Base-by-base conservation (phyloP, 2,329 filamentous ascomycete species). In the Bipolaris victoriae region DNA sequence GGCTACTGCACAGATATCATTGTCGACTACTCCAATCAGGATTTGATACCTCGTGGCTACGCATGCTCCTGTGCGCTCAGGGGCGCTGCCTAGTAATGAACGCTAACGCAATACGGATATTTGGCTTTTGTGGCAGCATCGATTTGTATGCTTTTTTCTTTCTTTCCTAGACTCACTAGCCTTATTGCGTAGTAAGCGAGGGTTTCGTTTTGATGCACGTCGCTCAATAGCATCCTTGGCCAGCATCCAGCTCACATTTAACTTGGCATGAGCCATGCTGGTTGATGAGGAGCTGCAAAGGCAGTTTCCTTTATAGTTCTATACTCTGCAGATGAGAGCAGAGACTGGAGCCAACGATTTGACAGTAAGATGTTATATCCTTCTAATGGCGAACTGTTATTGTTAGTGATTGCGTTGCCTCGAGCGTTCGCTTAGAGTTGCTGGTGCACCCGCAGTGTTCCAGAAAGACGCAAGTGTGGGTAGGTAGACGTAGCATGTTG, bases 101-200 rank as follows among this genome's bases (percentile, higher is more conserved):
- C 47, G n/a, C 57, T 60, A 57, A 48, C 51, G 43, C n/a, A 10
- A 41, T 51, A 18, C 9, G 43, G 51, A 48, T 15, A 43, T 20
- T 43, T 39, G 24, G 40, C 10, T 44, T 39, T 57, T 31, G 24
- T 48, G 51, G 39, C 47, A 45, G 48, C 52, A 52, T 62, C 45
- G 51, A 50, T 58, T 52, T 52, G n/a, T 45, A 29, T 49, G 57
- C 53, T 49, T 31, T 47, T 53, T 46, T 13, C 7, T 6, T n/a
- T 16, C 4, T 45, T 16, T 24, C 9, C 15, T n/a, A 15, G 18
- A 33, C 24, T 49, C 22, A 26, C 10, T 7, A 31, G 10, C 31
- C 29, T 40, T 33, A 10, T 36, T 10, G 18, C 24, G 35, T 44
- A 40, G 20, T 20, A 37, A 45, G 37, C 36, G 44, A 44, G 31